These are phyloP conservation scores for Bullera alba DNA, from an alignment of 768 basidiomycete genomes.

Conservation along the genomic window DNA sequence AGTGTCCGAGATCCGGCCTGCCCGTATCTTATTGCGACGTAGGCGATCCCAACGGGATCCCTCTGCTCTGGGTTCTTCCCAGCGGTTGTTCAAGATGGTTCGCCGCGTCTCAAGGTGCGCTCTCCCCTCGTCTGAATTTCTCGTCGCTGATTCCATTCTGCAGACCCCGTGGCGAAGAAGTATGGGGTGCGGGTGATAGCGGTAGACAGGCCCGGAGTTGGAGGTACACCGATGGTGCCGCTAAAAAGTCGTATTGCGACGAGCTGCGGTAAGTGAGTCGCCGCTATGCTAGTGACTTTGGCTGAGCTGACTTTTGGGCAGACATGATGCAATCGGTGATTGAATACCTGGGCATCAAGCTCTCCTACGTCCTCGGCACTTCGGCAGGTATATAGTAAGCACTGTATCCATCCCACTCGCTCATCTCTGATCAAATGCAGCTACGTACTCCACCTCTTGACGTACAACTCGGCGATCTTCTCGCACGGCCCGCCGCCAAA, in stretches of 20 bases:
- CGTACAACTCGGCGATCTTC: slow-evolving; percentile 22
- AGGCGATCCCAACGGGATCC: slow-evolving; percentile 33
- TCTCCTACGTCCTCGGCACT: slow-evolving; percentile 26
- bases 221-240: slow-evolving; percentile 27
- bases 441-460: slow-evolving; percentile 26
- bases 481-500: slow-evolving; percentile 17
- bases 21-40: slow-evolving; percentile 32
- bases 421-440: slow-evolving; percentile 5
- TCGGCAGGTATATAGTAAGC: slow-evolving; percentile 40
- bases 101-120: slow-evolving; percentile 30
- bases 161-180: slow-evolving; percentile 29
- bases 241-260: slow-evolving; percentile 24
- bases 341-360: slow-evolving; percentile 26
- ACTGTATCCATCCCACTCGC: neutral
- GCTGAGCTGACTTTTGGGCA: slow-evolving; percentile 4
- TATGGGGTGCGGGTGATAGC: slow-evolving; percentile 35
- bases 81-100: slow-evolving; percentile 36
- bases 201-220: slow-evolving; percentile 37
- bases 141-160: neutral
- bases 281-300: neutral
- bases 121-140: neutral
- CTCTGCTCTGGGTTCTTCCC: slow-evolving; percentile 28
- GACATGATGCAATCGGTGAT: slow-evolving; percentile 36
- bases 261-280: slow-evolving; percentile 23
- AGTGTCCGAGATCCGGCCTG: slow-evolving; percentile 30